Evolutionary conservation across 2,329 filamentous ascomycete species (phyloP), one percentile per base, ranked within the genome.

Genomic region (Aspergillus clavatus): DNA sequence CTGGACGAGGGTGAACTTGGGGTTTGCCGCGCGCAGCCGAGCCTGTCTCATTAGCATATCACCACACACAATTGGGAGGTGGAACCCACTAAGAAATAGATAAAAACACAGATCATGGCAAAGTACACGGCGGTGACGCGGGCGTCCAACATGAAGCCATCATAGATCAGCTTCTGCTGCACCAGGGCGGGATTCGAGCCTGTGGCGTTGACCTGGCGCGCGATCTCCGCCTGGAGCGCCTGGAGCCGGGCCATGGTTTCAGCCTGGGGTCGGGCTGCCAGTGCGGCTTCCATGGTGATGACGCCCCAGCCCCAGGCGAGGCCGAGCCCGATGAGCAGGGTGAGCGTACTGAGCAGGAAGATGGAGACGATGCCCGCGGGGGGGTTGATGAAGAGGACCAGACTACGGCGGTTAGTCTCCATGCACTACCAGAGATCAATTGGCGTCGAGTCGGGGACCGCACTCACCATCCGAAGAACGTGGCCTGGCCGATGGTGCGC

Each of bases 271-370:
- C 74, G 62, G 1, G 67, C 65, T 1, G 72, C 70, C 6, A 68
- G 48, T 2, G 73, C 74, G 3, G 71, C 72, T 45, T 74, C 72
- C 72, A 75, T 76, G 1, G 66, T 60, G 37, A 76, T 54, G 1
- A 74, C 58, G 2, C 74, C 74, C 74, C 74, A 77, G 1, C 63
- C 71, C 73, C 73, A 76, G 6, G 66, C 73, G 0, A 74, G 53
- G 21, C 63, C 69, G 62, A 76, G 72, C 12, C 73, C 73, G 1
- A 74, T 8, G 4, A 76, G 55, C 4, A 76, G 58, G 0, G 74
- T 71, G 2, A 72, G 35, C 0, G 65, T 59, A 7, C 58, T 68
- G 5, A 77, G 58, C 3, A 76, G 44, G 47, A 72, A 72, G 29
- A 76, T 54, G 26, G 70, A 69, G 2, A 76, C 52, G 19, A 75